Conservation (phyloP, 1,284 basidiomycete genomes). For the Cryptococcus deneoformans region DNA sequence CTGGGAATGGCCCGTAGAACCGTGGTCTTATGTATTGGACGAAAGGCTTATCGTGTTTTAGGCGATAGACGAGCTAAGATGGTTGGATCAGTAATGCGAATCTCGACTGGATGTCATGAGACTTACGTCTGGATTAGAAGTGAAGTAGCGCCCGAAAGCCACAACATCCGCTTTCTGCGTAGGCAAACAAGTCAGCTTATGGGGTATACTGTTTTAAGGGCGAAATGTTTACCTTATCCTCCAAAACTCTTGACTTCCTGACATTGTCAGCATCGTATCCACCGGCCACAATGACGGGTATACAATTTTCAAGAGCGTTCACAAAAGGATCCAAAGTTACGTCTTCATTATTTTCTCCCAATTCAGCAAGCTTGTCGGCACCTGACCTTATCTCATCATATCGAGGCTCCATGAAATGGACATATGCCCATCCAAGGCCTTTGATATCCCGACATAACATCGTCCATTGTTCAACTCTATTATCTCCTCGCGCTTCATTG, state of each 20-base stretch:
- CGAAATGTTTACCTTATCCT: not conserved
- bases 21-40: constrained; percentile 27
- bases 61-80: constrained; percentile 22
- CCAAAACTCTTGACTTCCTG: constrained; percentile 13
- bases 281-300: constrained; percentile 29
- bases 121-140: not conserved
- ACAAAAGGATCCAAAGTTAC: constrained; percentile 31
- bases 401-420: constrained; percentile 34
- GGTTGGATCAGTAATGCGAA: constrained; percentile 14
- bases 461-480: constrained; percentile 34
- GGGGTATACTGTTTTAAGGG: no score
- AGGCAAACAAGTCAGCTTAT: no score
- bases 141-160: constrained; percentile 33
- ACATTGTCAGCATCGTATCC: constrained; percentile 27
- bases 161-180: constrained; percentile 21
- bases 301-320: constrained; percentile 13
- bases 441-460: constrained; percentile 26
- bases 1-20: constrained; percentile 39
- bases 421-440: constrained; percentile 18
- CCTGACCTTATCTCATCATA: constrained; percentile 33
- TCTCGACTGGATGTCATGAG: not conserved
- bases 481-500: constrained; percentile 27
- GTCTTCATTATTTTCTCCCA: not conserved
- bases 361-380: not conserved
- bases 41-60: constrained; percentile 19